phyloP scores from a whole-genome alignment of 1,284 basidiomycete species.

The Pholiota adiposa region DNA sequence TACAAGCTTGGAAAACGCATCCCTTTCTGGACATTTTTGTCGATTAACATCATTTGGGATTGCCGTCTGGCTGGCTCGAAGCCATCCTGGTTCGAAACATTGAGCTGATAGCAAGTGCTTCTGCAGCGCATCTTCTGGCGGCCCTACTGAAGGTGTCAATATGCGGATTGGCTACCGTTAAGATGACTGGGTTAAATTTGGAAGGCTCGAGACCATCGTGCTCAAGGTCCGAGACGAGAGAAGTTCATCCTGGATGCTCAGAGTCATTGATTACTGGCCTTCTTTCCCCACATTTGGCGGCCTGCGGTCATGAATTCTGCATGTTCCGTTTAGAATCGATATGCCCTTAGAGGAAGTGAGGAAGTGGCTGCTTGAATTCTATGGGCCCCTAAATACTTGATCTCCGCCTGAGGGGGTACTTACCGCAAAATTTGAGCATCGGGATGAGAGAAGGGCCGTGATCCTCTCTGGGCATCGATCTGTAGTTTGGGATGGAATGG shows the following conservation, averaged over 20 bases:
- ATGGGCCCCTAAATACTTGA: not conserved
- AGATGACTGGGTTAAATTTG: not conserved
- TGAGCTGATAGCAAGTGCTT: no score
- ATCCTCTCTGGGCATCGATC: not conserved
- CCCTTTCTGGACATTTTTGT: not conserved
- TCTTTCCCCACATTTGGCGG: slow-evolving; percentile 4
- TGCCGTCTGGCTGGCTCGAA: not conserved
- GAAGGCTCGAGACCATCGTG: not conserved
- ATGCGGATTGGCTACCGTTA: not conserved
- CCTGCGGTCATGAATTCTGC: not conserved
- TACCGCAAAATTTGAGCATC: not conserved
- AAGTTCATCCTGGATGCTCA: not conserved
- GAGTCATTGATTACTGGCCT: not conserved
- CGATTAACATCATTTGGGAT: not conserved
- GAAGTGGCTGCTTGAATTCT: not conserved
- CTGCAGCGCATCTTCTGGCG: no score
- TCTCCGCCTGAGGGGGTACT: not conserved
- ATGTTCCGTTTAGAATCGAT: not conserved
- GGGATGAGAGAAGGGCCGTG: not conserved
- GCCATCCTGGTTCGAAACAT: not conserved
- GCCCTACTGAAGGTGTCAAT: not conserved
- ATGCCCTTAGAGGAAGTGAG: not conserved
- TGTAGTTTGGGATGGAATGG: no score
- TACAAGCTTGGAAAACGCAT: no score
- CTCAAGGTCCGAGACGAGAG: slow-evolving; percentile 2